These are phyloP conservation scores for Xylogone sp. DNA, from an alignment of 2,329 filamentous ascomycete genomes.

Conservation along the genomic window DNA sequence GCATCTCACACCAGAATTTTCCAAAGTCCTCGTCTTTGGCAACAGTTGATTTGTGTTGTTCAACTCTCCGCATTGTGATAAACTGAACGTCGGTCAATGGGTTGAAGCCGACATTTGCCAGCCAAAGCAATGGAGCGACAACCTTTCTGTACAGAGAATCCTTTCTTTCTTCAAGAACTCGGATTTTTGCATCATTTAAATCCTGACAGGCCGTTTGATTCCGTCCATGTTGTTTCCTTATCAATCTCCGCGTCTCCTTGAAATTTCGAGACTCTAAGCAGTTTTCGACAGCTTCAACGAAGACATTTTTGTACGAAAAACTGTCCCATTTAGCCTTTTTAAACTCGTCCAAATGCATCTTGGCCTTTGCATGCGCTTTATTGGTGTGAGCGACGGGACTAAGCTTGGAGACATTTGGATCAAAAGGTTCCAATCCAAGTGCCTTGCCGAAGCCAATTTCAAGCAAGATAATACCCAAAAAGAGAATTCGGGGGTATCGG, in stretches of 20 bases:
- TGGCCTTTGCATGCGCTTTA: too few relatives aligned
- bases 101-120: constrained; percentile 1
- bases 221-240: not conserved
- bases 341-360: too few relatives aligned
- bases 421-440: too few relatives aligned
- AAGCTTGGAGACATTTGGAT: too few relatives aligned
- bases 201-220: not conserved
- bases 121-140: constrained; percentile 1
- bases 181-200: not conserved
- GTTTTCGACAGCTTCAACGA: too few relatives aligned
- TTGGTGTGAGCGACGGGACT: too few relatives aligned
- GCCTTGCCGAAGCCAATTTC: too few relatives aligned
- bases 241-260: not conserved
- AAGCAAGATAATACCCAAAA: too few relatives aligned
- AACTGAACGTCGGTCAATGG: not conserved
- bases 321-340: too few relatives aligned
- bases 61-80: not conserved
- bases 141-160: not conserved
- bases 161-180: not conserved
- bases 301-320: too few relatives aligned
- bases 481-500: too few relatives aligned
- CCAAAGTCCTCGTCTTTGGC: not conserved
- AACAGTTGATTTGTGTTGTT: not conserved
- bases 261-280: not conserved
- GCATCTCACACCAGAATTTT: not conserved